These are phyloP conservation scores for Russula vinacea DNA, from an alignment of 768 basidiomycete genomes.

Conservation along the genomic window DNA sequence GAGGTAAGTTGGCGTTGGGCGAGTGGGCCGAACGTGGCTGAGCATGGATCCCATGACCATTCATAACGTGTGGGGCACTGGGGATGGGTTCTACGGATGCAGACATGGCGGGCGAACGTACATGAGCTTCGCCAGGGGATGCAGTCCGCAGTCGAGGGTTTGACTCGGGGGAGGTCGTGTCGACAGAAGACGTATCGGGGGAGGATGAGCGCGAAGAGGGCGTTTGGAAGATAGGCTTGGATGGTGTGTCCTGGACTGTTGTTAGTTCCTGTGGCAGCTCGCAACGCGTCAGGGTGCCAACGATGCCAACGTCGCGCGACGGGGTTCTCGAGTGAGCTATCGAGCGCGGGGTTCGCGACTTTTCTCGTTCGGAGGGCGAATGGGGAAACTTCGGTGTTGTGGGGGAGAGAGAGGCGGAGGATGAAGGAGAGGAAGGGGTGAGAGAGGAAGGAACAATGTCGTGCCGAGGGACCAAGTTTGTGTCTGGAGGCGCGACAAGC, in stretches of 20 bases:
- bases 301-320: slow-evolving; percentile 51
- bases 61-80: slow-evolving; percentile 17
- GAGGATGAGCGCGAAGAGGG: slow-evolving; percentile 38
- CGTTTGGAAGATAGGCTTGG: slow-evolving; percentile 40
- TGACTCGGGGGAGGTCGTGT: background rate
- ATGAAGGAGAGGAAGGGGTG: slow-evolving; percentile 41
- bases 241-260: slow-evolving; percentile 18
- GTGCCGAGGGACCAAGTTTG: background rate
- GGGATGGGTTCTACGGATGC: slow-evolving; percentile 34
- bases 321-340: slow-evolving; percentile 39
- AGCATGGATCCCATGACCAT: slow-evolving; percentile 15
- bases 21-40: slow-evolving; percentile 11
- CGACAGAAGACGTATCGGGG: slow-evolving; percentile 27
- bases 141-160: background rate
- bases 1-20: background rate
- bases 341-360: background rate
- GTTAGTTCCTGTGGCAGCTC: slow-evolving; percentile 32
- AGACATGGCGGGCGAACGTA: slow-evolving; percentile 28
- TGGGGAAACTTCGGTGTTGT: slow-evolving; percentile 3
- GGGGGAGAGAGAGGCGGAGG: slow-evolving; percentile 32
- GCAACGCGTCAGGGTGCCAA: slow-evolving; percentile 42
- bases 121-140: slow-evolving; percentile 32
- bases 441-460: slow-evolving; percentile 3
- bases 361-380: background rate
- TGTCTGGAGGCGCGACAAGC: slow-evolving; percentile 19